Evolutionary conservation across 257 asterid genomes (phyloP).

Genomic region (Solanum corneliomulleri): DNA sequence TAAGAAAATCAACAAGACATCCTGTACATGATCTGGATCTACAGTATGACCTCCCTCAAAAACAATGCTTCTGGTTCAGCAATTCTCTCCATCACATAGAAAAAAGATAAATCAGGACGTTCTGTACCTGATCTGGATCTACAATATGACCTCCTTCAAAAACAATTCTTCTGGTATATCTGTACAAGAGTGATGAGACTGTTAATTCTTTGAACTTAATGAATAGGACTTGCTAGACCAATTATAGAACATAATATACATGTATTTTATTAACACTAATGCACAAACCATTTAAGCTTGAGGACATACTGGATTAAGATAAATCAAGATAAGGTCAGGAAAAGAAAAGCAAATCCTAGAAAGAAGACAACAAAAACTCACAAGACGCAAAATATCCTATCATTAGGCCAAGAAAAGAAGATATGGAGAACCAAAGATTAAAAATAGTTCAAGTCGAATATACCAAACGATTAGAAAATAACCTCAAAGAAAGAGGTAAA

Average conservation of each 20-base stretch:
- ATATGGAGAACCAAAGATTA: not conserved
- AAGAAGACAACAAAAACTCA: not conserved
- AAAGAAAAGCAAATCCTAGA: not conserved
- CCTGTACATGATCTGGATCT: conserved; percentile 85
- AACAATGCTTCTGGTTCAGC: conserved; percentile 48
- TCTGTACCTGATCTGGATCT: conserved; percentile 87
- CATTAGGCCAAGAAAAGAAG: not conserved
- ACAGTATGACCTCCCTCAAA: conserved; percentile 95
- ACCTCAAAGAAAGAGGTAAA: not conserved
- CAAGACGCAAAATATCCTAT: not conserved
- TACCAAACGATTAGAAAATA: not conserved
- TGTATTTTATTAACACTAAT: not conserved
- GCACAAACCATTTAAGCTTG: not conserved
- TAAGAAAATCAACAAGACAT: conserved; percentile 1
- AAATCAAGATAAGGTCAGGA: not conserved
- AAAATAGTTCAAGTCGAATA: not conserved
- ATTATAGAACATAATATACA: not conserved
- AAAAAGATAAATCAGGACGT: not conserved
- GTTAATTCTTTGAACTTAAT: not conserved
- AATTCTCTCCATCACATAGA: conserved; percentile 1
- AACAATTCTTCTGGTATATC: conserved; percentile 67
- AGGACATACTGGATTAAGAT: not conserved
- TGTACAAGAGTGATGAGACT: conserved; percentile 15
- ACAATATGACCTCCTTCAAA: conserved; percentile 97
- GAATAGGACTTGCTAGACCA: not conserved